phyloP scores from a whole-genome alignment of 495 filamentous ascomycete genomes.

The Penicillium coffeae region DNA sequence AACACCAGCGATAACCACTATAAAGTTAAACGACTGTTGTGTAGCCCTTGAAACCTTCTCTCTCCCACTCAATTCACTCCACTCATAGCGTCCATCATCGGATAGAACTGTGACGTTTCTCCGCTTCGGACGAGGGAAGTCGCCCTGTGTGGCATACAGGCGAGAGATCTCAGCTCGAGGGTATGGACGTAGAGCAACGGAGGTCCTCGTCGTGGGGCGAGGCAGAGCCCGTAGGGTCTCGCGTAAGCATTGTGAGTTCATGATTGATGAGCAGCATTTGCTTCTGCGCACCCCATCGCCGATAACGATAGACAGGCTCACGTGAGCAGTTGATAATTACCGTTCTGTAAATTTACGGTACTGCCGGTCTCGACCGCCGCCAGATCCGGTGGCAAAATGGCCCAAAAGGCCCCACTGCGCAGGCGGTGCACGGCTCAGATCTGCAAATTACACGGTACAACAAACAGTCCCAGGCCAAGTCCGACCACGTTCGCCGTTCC shows the following conservation, averaged over 20 bases:
- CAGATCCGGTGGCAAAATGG: not conserved
- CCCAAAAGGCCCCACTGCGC: conserved; percentile 3
- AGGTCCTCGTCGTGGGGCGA: conserved; percentile 11
- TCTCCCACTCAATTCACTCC: conserved; percentile 64
- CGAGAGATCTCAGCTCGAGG: conserved; percentile 26
- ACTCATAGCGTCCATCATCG: conserved; percentile 75
- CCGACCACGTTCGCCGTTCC: conserved; percentile 33
- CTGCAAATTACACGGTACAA: conserved; percentile 15
- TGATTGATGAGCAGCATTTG: conserved; percentile 4
- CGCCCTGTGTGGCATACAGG: conserved; percentile 53
- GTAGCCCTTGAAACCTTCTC: conserved; percentile 86
- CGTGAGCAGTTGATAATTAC: conserved; percentile 10
- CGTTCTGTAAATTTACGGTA: conserved; percentile 13
- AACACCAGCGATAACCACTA: conserved; percentile 69
- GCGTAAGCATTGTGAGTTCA: conserved; percentile 14
- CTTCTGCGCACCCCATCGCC: not conserved
- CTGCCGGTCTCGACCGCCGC: not conserved
- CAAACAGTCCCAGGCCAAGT: conserved; percentile 12
- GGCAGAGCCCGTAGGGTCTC: conserved; percentile 11
- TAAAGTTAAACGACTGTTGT: conserved; percentile 85
- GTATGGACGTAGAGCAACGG: conserved; percentile 9
- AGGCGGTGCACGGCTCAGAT: conserved; percentile 4
- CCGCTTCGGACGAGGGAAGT: conserved; percentile 36
- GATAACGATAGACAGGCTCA: conserved; percentile 19
- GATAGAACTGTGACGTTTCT: conserved; percentile 75